A percentile compares a stretch with the other conserved stretches of the same genome.
Conservation (phyloP, 163 green algal genomes). For the Volvox carteri region DNA sequence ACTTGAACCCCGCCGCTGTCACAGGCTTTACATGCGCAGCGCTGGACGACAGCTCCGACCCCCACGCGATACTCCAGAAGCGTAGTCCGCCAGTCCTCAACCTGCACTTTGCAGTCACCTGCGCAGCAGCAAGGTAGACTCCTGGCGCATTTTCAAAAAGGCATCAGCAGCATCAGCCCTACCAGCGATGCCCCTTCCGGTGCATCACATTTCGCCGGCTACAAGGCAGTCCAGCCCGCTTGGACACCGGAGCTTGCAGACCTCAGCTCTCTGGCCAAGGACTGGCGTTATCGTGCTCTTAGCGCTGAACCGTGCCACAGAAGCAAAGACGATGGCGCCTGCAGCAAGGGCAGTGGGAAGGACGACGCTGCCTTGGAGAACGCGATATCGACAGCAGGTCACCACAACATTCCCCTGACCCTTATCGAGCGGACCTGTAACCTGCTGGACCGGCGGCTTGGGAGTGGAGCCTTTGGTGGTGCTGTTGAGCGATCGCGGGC, state of each 20-base stretch:
- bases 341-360: neutral
- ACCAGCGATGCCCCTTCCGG: no score
- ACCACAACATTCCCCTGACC: neutral
- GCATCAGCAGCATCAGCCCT: neutral
- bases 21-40: neutral
- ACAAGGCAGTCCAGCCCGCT: no score
- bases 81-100: neutral
- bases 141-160: neutral
- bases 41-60: neutral
- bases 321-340: neutral
- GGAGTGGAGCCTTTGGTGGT: neutral
- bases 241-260: neutral
- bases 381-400: neutral
- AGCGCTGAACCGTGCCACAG: neutral
- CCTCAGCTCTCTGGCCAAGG: neutral
- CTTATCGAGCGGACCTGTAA: conserved; percentile 29
- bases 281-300: neutral
- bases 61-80: neutral
- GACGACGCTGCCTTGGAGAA: neutral
- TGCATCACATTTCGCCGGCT: no score
- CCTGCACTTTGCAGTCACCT: neutral
- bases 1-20: neutral
- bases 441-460: conserved; percentile 2
- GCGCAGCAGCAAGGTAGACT: neutral
- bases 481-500: neutral